These are phyloP conservation scores for Pythium plurisporium DNA, from an alignment of 352 stramenopile genomes.

Conservation along the genomic window DNA sequence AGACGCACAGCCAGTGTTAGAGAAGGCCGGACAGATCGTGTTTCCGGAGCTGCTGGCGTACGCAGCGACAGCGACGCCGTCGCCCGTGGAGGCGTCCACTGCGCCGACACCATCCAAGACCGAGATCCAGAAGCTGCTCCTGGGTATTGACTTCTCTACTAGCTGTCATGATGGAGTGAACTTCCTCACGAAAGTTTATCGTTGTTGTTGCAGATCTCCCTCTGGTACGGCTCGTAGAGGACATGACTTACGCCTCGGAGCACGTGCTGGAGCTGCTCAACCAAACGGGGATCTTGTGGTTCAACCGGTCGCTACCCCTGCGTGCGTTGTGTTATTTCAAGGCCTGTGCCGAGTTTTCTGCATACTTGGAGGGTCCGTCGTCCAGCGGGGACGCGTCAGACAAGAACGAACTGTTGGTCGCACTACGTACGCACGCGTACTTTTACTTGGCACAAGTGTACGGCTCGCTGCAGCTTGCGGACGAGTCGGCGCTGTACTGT, in stretches of 20 bases:
- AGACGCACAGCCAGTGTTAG: constrained; percentile 58
- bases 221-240: background rate
- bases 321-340: constrained; percentile 59
- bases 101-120: background rate
- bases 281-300: constrained; percentile 67
- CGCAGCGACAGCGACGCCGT: constrained; percentile 12
- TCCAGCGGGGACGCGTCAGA: constrained; percentile 1
- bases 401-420: constrained; percentile 6
- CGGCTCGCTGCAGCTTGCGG: constrained; percentile 36
- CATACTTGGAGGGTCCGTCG: background rate
- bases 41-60: constrained; percentile 39
- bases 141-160: background rate
- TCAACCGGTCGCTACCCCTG: constrained; percentile 37
- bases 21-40: constrained; percentile 34
- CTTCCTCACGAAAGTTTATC: background rate
- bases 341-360: constrained; percentile 28
- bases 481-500: constrained; percentile 57
- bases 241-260: constrained; percentile 5
- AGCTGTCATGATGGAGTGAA: background rate
- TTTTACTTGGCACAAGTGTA: constrained; percentile 79
- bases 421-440: constrained; percentile 42
- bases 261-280: constrained; percentile 43
- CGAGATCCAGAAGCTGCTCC: constrained; percentile 7
- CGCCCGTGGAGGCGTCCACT: background rate
- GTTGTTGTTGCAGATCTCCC: constrained; percentile 1